Conservation (phyloP, 345 rosid genomes). For the Sisymbrium altissimum region DNA sequence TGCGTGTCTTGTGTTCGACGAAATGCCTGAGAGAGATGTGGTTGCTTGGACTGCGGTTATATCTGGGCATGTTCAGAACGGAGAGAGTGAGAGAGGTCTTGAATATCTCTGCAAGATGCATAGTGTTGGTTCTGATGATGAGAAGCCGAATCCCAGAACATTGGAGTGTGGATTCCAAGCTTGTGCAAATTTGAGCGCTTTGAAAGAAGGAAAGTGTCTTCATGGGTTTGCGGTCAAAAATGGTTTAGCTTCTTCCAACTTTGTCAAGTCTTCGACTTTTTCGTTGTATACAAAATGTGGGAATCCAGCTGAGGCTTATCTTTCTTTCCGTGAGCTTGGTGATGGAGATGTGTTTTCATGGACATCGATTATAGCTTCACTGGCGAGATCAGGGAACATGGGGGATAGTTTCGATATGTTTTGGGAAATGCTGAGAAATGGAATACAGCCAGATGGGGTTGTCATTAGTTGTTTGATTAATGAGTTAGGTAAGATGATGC, state of each 20-base stretch:
- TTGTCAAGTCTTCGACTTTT: constrained; percentile 46
- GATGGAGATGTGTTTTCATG: constrained; percentile 57
- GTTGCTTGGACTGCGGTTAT: constrained; percentile 68
- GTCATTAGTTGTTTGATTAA: constrained; percentile 53
- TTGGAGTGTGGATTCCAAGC: constrained; percentile 65
- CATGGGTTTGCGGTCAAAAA: constrained; percentile 53
- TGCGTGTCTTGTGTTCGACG: constrained; percentile 52
- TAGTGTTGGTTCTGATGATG: constrained; percentile 34
- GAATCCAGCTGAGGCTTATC: constrained; percentile 39
- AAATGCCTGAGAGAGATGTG: constrained; percentile 58
- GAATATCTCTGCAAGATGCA: constrained; percentile 51
- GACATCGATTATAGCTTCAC: constrained; percentile 60
- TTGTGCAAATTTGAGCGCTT: constrained; percentile 50
- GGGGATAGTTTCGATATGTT: constrained; percentile 45
- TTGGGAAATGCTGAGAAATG: constrained; percentile 52
- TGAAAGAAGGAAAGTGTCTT: constrained; percentile 48
- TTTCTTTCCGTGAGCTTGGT: constrained; percentile 46
- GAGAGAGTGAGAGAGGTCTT: constrained; percentile 53
- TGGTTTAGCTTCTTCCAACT: constrained; percentile 43
- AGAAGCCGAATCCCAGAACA: constrained; percentile 55
- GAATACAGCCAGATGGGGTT: constrained; percentile 48
- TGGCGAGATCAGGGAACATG: constrained; percentile 49
- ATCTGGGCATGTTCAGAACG: constrained; percentile 60
- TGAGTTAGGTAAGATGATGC: constrained; percentile 47
- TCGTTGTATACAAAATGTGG: constrained; percentile 57